These are phyloP conservation scores for Solanum virginianum DNA, from an alignment of 257 asterid genomes.

Conservation along the genomic window DNA sequence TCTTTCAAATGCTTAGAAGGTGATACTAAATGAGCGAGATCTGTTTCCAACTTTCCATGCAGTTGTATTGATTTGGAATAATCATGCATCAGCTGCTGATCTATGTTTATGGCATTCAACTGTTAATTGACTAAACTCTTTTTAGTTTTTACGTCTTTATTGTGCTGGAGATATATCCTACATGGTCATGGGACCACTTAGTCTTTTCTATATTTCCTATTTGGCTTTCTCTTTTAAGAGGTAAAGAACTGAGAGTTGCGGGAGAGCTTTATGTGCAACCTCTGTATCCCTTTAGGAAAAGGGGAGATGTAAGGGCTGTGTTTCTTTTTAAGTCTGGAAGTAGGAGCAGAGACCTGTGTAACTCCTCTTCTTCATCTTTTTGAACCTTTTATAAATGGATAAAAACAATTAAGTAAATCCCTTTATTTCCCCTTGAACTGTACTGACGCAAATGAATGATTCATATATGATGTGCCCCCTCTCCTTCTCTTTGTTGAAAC, in stretches of 20 bases:
- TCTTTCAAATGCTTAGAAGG: background rate
- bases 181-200: background rate
- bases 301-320: background rate
- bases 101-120: background rate
- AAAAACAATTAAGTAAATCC: background rate
- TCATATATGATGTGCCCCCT: background rate
- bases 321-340: background rate
- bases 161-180: background rate
- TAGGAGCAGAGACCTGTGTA: background rate
- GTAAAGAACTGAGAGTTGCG: background rate
- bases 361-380: background rate
- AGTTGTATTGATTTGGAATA: background rate
- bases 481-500: background rate
- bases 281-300: background rate
- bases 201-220: background rate
- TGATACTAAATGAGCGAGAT: background rate
- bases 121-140: background rate
- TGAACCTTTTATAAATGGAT: background rate
- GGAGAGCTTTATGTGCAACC: background rate
- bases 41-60: background rate
- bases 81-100: background rate
- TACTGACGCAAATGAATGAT: background rate
- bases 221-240: background rate
- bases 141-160: background rate
- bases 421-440: background rate